Evolutionary conservation across 2,329 filamentous ascomycete genomes (phyloP).

Genomic region (Aspergillus puulaauensis): DNA sequence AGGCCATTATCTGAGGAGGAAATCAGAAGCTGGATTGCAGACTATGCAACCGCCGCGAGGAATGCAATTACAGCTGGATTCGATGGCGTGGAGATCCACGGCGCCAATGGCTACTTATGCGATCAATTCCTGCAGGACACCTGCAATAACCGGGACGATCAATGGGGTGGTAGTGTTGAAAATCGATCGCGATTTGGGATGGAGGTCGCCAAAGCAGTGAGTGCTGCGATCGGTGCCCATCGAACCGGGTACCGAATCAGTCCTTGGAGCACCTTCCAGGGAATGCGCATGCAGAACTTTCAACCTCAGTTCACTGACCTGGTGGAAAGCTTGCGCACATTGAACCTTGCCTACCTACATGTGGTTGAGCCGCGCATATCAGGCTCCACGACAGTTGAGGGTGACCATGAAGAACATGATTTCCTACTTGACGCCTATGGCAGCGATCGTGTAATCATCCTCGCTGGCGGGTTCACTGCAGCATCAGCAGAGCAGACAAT

Average conservation of each 20-base stretch:
- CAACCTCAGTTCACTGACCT: slow-evolving; percentile 38
- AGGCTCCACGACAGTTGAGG: slow-evolving; percentile 31
- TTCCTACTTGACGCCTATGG: slow-evolving; percentile 46
- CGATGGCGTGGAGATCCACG: slow-evolving; percentile 53
- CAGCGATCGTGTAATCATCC: slow-evolving; percentile 46
- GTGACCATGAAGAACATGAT: slow-evolving; percentile 34
- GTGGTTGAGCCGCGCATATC: slow-evolving; percentile 58
- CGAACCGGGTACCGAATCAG: slow-evolving; percentile 49
- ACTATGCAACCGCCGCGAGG: slow-evolving; percentile 47
- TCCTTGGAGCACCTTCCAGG: too few relatives aligned
- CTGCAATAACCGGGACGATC: slow-evolving; percentile 50
- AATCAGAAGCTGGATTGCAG: slow-evolving; percentile 42
- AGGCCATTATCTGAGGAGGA: slow-evolving; percentile 36
- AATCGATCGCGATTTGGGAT: slow-evolving; percentile 56
- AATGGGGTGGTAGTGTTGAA: slow-evolving; percentile 52
- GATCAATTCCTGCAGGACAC: slow-evolving; percentile 53
- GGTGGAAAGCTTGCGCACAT: slow-evolving; percentile 49
- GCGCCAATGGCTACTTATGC: slow-evolving; percentile 51
- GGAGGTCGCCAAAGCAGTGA: slow-evolving; percentile 49
- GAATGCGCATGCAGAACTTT: too few relatives aligned
- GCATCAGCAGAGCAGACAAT: slow-evolving; percentile 41
- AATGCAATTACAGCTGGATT: slow-evolving; percentile 58
- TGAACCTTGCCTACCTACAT: slow-evolving; percentile 62
- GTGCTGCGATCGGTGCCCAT: slow-evolving; percentile 45
- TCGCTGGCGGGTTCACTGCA: slow-evolving; percentile 49